Evolutionary conservation across 306 rosid species (phyloP), one percentile per base, ranked within the genome.

Genomic region (Inga leiocalycina): DNA sequence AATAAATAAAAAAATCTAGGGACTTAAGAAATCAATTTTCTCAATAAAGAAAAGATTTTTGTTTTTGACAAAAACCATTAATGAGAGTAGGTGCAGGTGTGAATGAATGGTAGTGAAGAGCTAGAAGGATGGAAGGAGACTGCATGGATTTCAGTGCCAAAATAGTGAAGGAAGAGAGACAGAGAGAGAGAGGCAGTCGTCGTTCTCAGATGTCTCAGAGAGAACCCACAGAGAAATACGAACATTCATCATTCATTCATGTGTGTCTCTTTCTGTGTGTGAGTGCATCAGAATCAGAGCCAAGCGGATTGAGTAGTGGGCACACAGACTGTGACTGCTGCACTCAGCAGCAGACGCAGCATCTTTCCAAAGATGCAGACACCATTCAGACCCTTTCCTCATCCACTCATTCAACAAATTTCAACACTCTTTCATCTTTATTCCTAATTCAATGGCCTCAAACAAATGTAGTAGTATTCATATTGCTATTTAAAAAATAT

Each of bases 101-200:
- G 91, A 78, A 88, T 90, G 87, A 92, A 89, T 92, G 89, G 80
- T 80, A 89, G 83, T 82, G 44, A 81, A 89, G 86, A 86, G 37
- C 1, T 34, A 41, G 48, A 1, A 71, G 11, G 20, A 30, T 12
- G 35, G 37, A 27, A 62, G 34, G 17, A 62, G 39, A 24, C 12
- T 71, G 57, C 98, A 92, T 92, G 93, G 81, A 92, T 92, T 94
- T 94, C 98, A 93, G 98, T 91, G 97, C 96, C 98, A 90, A 81
- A 59, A 88, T 74, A 84, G 84, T n/a, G 80, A 83, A 71, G 14
- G 19, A 27, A 88, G 84, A 27, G 77, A 84, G 90, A 44, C 90
- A 71, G 75, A 83, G 90, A 32, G 34, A 44, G 46, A 2, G 20
- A 32, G 10, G 80, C 97, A 90, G 70, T 85, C 83, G 94, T 91